phyloP scores from a whole-genome alignment of 164 flowering plant species.

The Liquidambar formosana region DNA sequence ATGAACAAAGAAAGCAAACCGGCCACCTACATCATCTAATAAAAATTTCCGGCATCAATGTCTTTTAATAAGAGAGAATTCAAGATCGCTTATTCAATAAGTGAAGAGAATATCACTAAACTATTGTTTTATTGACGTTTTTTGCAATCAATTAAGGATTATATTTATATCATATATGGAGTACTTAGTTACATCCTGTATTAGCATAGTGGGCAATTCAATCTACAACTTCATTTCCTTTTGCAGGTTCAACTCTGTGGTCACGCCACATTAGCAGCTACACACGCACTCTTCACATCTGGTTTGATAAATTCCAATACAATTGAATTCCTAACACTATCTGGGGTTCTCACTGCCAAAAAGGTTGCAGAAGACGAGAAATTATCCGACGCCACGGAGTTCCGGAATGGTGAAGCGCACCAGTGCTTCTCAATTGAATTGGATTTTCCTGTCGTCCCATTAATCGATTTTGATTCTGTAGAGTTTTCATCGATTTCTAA shows the following conservation, averaged over 20 bases:
- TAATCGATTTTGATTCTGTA: conserved; percentile 36
- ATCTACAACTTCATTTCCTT: neutral
- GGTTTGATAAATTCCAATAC: conserved; percentile 35
- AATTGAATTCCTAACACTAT: conserved; percentile 75
- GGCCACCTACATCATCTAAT: too few relatives aligned
- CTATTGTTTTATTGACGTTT: neutral
- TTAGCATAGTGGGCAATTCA: too few relatives aligned
- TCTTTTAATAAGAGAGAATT: too few relatives aligned
- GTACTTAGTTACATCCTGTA: too few relatives aligned
- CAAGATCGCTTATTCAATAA: too few relatives aligned
- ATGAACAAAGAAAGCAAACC: too few relatives aligned
- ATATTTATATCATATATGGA: too few relatives aligned
- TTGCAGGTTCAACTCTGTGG: conserved; percentile 66
- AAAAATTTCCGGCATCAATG: too few relatives aligned
- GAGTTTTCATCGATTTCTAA: conserved; percentile 44
- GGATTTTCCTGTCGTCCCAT: conserved; percentile 55
- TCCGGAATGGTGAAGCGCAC: too few relatives aligned
- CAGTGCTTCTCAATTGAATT: conserved; percentile 66
- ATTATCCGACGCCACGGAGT: too few relatives aligned
- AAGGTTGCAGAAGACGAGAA: conserved; percentile 28
- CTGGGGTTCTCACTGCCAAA: conserved; percentile 61
- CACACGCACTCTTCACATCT: conserved; percentile 55
- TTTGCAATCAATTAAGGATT: too few relatives aligned
- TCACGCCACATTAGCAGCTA: conserved; percentile 74
- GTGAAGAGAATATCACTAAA: too few relatives aligned